phyloP scores from a whole-genome alignment of 1,139 yeast species.

The Schizosaccharomyces versatilis region DNA sequence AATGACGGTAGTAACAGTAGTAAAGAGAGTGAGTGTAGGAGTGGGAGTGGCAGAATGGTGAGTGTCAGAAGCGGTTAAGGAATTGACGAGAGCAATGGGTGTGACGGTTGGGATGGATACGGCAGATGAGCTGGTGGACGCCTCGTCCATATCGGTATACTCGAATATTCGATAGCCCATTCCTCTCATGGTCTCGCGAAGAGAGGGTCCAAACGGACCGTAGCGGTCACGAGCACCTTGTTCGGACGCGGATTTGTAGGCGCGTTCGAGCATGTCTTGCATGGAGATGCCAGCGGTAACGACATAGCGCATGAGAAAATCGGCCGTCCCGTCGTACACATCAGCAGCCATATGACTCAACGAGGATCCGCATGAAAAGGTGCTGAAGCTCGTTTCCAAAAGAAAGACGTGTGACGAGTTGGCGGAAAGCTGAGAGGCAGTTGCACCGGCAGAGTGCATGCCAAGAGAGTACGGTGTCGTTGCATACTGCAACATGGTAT shows the following conservation, averaged over 20 bases:
- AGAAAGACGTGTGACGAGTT: not conserved
- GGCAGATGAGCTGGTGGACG: not conserved
- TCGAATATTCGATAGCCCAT: constrained; percentile 5
- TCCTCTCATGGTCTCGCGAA: constrained; percentile 6
- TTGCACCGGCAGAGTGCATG: not conserved
- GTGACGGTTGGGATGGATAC: not conserved
- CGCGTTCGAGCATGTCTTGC: not conserved
- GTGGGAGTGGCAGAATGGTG: not conserved
- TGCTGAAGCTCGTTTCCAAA: constrained; percentile 5
- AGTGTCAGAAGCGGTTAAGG: not conserved
- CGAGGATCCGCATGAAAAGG: constrained; percentile 5
- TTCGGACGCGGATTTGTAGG: not conserved
- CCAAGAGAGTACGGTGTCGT: constrained; percentile 1
- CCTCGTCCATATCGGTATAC: not conserved
- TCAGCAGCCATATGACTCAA: constrained; percentile 6
- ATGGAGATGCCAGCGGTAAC: constrained; percentile 4
- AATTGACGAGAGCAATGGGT: not conserved
- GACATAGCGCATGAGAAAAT: constrained; percentile 7
- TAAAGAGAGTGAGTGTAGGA: not conserved
- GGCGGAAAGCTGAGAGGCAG: not conserved
- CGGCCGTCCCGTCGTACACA: constrained; percentile 4
- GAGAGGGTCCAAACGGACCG: constrained; percentile 8
- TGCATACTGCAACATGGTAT: not conserved
- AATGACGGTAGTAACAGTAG: not conserved
- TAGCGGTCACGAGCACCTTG: constrained; percentile 3